Percentiles rank a stretch among this genome's conserved stretches.
Conservation (phyloP, 345 rosid genomes). For the Brassica cretica region DNA sequence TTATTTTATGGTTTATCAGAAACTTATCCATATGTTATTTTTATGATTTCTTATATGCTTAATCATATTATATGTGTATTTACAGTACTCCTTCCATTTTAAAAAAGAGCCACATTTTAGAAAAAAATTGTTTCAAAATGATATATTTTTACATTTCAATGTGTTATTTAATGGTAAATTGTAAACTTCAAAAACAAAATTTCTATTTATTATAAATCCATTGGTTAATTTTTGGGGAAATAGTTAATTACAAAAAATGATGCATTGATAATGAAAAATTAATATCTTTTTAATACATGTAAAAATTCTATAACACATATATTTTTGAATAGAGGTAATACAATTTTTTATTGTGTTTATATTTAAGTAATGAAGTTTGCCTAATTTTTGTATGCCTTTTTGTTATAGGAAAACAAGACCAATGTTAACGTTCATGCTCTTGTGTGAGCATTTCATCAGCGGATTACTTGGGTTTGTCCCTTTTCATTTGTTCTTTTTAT, state of each 20-base stretch:
- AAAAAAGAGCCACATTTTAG: neutral
- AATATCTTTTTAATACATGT: neutral
- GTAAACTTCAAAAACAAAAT: neutral
- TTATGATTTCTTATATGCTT: neutral
- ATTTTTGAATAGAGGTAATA: neutral
- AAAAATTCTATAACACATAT: neutral
- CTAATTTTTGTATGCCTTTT: conserved; percentile 11
- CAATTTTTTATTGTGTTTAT: neutral
- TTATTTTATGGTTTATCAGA: neutral
- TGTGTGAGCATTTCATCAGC: conserved; percentile 60
- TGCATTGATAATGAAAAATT: too few relatives aligned
- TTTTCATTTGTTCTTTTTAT: conserved; percentile 9
- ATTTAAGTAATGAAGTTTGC: conserved; percentile 9
- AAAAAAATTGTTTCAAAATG: too few relatives aligned
- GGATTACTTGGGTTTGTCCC: conserved; percentile 62
- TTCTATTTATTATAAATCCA: neutral
- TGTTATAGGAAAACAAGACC: conserved; percentile 59
- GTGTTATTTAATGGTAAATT: neutral
- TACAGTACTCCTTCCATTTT: neutral
- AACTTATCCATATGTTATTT: neutral
- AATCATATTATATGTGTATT: neutral
- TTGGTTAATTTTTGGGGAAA: neutral
- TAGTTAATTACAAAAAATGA: neutral
- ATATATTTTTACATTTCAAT: neutral
- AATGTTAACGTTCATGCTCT: conserved; percentile 49